Evolutionary conservation across 148 eudicot genomes (phyloP), one percentile per base, ranked within the genome.

Genomic region (Beta vulgaris): DNA sequence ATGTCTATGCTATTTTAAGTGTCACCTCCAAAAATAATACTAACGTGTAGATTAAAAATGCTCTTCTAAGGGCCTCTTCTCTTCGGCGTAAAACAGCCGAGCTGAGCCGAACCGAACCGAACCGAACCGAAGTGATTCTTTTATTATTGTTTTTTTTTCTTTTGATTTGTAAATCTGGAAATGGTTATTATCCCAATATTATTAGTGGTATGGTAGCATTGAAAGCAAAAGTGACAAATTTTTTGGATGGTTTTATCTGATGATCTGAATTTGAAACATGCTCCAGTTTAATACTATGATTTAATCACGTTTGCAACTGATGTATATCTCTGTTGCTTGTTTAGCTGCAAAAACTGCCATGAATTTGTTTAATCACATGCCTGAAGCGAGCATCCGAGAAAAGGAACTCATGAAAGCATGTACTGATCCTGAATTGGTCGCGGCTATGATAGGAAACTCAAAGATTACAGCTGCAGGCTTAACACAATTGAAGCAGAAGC

Each of bases 391-490:
- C 60, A 79, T 14, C 69, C 81, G 98, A 68, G 98, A 95, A 80
- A 95, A 95, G 88, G 98, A 95, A 82, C 77, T 92, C 75, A 95
- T 95, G 97, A 95, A 95, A 83, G 98, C 97, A 9, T 92, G 98
- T 74, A 92, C 96, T 36, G 97, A 95, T 82, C 93, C 98, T 18
- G 98, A 95, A 78, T 84, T 95, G 49, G 91, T 90, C 26, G 93
- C 98, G 72, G 98, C 97, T 11, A 92, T 95, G 66, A 70, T 92
- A 15, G 96, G 98, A 46, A 95, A 95, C 59, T 90, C 84, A 48
- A 95, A 95, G 82, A 86, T 95, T 9, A 80, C 97, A 60, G 84
- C 97, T 7, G 93, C 98, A 2, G 98, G 98, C 15, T 89, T 95
- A 28, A 82, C 87, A 73, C 97, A 92, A 64, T 73, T 95, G 88